phyloP scores from a whole-genome alignment of 257 asterid genomes.

The Capsicum chinense region DNA sequence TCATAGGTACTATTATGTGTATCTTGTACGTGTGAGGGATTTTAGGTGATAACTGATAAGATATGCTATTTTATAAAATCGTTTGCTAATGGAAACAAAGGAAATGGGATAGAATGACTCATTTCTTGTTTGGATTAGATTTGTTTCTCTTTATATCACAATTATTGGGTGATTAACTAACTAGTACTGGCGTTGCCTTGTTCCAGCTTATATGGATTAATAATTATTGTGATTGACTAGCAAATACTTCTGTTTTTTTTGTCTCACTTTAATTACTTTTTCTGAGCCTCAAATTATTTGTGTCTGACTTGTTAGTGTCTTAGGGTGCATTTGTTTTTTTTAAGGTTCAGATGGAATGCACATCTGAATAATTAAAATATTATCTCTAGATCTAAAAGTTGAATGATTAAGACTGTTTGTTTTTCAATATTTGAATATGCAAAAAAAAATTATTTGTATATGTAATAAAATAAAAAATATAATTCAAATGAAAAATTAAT shows the following conservation, averaged over 20 bases:
- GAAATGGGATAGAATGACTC: not conserved
- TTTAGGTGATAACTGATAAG: not conserved
- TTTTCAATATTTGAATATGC: no score
- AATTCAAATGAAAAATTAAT: no score
- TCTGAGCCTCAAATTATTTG: no score
- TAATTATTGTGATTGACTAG: no score
- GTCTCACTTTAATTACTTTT: not conserved
- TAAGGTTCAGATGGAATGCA: no score
- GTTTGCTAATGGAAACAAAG: not conserved
- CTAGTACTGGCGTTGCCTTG: not conserved
- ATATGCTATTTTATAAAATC: not conserved
- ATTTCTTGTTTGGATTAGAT: not conserved
- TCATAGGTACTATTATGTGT: not conserved
- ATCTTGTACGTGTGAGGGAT: not conserved
- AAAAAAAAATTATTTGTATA: no score
- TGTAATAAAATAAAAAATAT: no score
- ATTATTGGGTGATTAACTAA: slow-evolving; percentile 14
- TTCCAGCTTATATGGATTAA: not conserved
- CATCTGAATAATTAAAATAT: no score
- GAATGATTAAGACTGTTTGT: no score
- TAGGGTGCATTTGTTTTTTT: no score
- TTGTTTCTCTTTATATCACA: not conserved
- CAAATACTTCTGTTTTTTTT: not conserved
- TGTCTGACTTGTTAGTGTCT: no score
- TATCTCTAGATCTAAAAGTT: no score